These are phyloP conservation scores for Ceratocystis papillata DNA, from an alignment of 2,329 filamentous ascomycete genomes.

Conservation along the genomic window DNA sequence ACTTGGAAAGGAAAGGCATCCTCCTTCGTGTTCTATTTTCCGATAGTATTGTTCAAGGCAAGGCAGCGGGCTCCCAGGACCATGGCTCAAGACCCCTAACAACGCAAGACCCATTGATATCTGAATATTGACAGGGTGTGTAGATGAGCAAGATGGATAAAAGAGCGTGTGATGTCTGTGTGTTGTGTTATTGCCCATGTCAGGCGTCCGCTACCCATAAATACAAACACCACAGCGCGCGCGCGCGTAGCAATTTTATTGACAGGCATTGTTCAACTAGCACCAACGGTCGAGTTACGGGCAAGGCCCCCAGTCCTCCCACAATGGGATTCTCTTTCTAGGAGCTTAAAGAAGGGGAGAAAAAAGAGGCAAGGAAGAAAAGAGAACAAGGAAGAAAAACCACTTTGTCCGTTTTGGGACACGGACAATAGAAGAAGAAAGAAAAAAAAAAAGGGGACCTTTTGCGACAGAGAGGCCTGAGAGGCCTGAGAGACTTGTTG, in stretches of 20 bases:
- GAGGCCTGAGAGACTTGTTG: neutral
- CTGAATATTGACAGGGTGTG: neutral
- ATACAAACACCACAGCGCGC: neutral
- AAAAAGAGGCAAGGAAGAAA: neutral
- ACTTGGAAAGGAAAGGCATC: neutral
- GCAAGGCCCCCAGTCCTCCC: neutral
- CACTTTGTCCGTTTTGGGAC: constrained; percentile 10
- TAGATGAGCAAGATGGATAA: neutral
- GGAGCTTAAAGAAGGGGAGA: neutral
- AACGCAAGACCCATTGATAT: too few species aligned
- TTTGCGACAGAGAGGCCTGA: neutral
- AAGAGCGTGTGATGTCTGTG: neutral
- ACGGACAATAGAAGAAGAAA: neutral
- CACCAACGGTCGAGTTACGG: neutral
- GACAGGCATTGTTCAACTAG: constrained; percentile 5
- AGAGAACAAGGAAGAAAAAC: neutral
- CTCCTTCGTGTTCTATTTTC: neutral
- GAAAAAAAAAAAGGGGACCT: neutral
- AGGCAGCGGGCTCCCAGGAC: neutral
- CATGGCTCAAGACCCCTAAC: neutral
- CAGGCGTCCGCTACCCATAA: neutral
- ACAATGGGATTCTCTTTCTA: neutral
- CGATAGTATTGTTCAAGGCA: neutral
- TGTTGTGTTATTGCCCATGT: neutral
- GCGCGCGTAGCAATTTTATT: neutral